phyloP scores from a whole-genome alignment of 768 basidiomycete species.

The Phaffia australis region DNA sequence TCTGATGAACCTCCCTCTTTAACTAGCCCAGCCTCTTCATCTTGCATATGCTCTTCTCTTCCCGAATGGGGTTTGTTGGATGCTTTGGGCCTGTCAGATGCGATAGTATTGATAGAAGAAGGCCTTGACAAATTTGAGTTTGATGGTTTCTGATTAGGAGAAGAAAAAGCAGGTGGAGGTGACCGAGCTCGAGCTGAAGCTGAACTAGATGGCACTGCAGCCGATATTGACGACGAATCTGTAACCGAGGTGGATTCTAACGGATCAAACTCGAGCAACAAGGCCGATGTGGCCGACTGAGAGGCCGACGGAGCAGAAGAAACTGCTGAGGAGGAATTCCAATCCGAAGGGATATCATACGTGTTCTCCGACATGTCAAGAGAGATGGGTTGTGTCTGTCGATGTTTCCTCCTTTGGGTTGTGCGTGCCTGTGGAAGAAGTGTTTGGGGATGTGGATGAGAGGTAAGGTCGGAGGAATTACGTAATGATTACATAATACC shows the following conservation, averaged over 20 bases:
- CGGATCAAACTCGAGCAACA: conserved; percentile 14
- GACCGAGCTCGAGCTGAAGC: neutral
- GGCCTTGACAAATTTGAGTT: no score
- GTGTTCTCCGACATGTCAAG: neutral
- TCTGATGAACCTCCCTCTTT: neutral
- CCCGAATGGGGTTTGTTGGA: conserved; percentile 2
- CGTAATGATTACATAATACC: no score
- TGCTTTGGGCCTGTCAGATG: neutral
- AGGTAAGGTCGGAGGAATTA: no score
- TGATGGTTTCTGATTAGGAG: neutral
- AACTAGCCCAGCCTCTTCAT: neutral
- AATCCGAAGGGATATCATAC: conserved; percentile 11
- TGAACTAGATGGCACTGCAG: no score
- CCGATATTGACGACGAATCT: no score
- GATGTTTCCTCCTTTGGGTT: no score
- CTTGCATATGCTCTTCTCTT: neutral
- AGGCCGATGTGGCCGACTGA: neutral
- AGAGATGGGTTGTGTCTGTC: neutral
- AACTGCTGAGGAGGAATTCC: neutral
- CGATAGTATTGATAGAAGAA: neutral
- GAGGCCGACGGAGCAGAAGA: conserved; percentile 1
- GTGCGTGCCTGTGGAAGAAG: no score
- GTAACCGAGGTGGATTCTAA: neutral
- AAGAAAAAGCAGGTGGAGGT: conserved; percentile 1
- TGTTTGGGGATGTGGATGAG: no score